A percentile compares a stretch with the other conserved stretches of the same genome.
Conservation (phyloP, 106 monocot genomes). For the Gastrodia elata region DNA sequence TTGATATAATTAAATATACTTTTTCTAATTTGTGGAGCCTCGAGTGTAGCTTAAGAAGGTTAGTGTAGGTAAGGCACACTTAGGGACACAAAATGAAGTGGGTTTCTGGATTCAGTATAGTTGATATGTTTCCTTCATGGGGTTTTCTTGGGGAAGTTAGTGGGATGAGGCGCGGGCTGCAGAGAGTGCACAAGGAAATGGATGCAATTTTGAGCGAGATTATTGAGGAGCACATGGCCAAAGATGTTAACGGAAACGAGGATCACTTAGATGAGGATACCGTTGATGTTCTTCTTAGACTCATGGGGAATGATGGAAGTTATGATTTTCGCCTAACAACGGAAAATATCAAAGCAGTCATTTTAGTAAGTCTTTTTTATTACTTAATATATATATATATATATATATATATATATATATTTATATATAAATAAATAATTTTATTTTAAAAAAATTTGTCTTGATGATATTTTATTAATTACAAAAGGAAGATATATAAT, state of each 20-base stretch:
- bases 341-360: slow-evolving; percentile 20
- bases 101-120: background rate
- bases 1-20: no score
- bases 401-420: no score
- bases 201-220: background rate
- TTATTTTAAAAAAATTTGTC: no score
- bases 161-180: background rate
- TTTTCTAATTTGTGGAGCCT: no score
- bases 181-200: background rate
- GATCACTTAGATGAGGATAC: slow-evolving; percentile 8
- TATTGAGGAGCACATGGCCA: background rate
- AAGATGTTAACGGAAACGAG: background rate
- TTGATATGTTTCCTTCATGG: background rate
- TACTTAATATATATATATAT: no score
- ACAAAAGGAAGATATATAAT: no score
- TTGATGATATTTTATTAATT: no score
- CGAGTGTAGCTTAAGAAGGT: no score
- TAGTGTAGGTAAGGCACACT: no score
- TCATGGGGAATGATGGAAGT: slow-evolving; percentile 14
- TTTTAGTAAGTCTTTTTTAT: slow-evolving; percentile 33
- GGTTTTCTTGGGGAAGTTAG: background rate
- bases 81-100: no score
- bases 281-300: slow-evolving; percentile 26
- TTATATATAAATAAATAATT: no score
- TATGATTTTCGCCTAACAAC: slow-evolving; percentile 1